A percentile compares a stretch with the other conserved stretches of the same genome.
These are phyloP conservation scores for Cutaneotrichosporon spelunceum DNA, from an alignment of 1,284 basidiomycete genomes.

Conservation along the genomic window DNA sequence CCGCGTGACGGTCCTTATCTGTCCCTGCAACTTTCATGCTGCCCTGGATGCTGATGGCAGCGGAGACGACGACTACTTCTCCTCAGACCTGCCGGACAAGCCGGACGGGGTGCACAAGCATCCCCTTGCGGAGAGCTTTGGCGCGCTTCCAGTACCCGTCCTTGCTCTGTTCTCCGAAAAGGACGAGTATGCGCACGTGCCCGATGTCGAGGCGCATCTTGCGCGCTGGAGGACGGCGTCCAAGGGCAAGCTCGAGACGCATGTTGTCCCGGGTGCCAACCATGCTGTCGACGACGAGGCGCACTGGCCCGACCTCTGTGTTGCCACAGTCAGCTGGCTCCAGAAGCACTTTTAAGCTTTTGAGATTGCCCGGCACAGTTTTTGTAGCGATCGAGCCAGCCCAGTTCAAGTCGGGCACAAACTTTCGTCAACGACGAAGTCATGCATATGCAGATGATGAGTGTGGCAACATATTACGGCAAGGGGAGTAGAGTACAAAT, in stretches of 20 bases:
- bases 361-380: too few relatives aligned
- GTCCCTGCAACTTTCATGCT: not conserved
- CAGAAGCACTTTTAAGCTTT: slow-evolving; percentile 11
- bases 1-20: not conserved
- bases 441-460: slow-evolving; percentile 11
- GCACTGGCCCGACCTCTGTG: slow-evolving; percentile 31
- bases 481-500: not conserved
- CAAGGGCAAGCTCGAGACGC: slow-evolving; percentile 30
- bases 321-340: slow-evolving; percentile 36
- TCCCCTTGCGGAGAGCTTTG: slow-evolving; percentile 46
- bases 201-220: slow-evolving; percentile 23
- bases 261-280: slow-evolving; percentile 38
- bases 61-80: slow-evolving; percentile 53
- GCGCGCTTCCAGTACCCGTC: slow-evolving; percentile 35
- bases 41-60: slow-evolving; percentile 23
- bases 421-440: slow-evolving; percentile 1
- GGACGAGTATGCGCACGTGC: slow-evolving; percentile 38
- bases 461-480: slow-evolving; percentile 9
- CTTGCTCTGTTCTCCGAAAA: slow-evolving; percentile 44
- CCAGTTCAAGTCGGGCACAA: too few relatives aligned
- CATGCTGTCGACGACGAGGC: slow-evolving; percentile 42
- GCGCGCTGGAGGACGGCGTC: slow-evolving; percentile 33
- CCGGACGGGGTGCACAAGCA: slow-evolving; percentile 31
- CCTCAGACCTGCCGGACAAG: slow-evolving; percentile 39
- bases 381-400: not conserved